Conservation (phyloP, 2,329 filamentous ascomycete genomes). For the Colletotrichum liriopes region DNA sequence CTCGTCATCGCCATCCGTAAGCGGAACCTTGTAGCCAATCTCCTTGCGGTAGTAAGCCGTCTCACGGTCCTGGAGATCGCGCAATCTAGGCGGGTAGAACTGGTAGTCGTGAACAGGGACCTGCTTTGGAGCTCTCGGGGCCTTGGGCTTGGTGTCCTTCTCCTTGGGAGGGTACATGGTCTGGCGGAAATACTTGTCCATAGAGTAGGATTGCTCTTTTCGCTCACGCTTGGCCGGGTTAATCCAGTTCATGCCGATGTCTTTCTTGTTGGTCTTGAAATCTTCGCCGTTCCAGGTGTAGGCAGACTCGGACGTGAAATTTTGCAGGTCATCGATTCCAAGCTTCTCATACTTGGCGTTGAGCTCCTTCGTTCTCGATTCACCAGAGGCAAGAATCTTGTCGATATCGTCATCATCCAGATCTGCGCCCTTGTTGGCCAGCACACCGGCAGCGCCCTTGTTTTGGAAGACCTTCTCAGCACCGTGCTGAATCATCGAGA, state of each 20-base stretch:
- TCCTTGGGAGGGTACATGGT: slow-evolving; percentile 85
- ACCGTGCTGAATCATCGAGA: slow-evolving; percentile 99
- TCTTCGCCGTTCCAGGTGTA: slow-evolving; percentile 99
- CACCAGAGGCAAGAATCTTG: slow-evolving; percentile 86
- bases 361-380: slow-evolving; percentile 89
- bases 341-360: slow-evolving; percentile 97
- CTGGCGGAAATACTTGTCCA: slow-evolving; percentile 98
- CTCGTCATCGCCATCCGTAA: slow-evolving; percentile 92
- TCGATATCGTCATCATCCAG: slow-evolving; percentile 94
- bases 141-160: slow-evolving; percentile 93
- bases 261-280: slow-evolving; percentile 92
- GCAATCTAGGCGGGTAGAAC: slow-evolving; percentile 89
- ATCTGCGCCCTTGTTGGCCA: slow-evolving; percentile 73
- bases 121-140: slow-evolving; percentile 95
- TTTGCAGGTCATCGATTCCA: slow-evolving; percentile 96
- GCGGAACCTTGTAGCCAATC: slow-evolving; percentile 92
- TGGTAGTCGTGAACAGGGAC: slow-evolving; percentile 95
- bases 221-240: slow-evolving; percentile 98
- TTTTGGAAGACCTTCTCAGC: slow-evolving; percentile 93
- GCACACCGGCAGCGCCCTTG: slow-evolving; percentile 75
- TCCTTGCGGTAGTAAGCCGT: slow-evolving; percentile 97
- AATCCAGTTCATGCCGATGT: slow-evolving; percentile 96
- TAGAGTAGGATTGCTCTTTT: slow-evolving; percentile 97
- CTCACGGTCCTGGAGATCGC: slow-evolving; percentile 94
- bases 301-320: slow-evolving; percentile 96